Base-by-base conservation (phyloP, 768 basidiomycete species). In the Lyophyllum semitale region DNA sequence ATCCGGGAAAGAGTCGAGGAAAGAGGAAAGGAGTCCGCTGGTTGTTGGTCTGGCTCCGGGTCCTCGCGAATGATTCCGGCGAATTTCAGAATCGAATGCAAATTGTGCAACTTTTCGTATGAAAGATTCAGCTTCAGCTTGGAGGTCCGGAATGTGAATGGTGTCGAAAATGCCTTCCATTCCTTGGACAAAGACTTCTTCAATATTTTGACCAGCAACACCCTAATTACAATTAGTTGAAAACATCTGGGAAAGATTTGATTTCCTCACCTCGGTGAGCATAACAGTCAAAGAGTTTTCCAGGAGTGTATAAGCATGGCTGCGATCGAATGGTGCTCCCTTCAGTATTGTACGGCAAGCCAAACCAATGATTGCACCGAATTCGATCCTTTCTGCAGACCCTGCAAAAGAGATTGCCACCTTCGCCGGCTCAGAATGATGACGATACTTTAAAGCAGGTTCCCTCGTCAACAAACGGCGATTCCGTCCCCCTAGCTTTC, bases 401-500 rank as follows among this genome's bases (percentile, higher is more conserved):
- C 89, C 89, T 20, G 81, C 82, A 62, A 98, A 95, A 6, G 88
- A 87, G 37, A 98, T 73, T 0, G 81, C 70, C 42, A 92, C 73
- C 61, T 81, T 85, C 1, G 93, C 85, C 1, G 88, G 78, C 30
- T 91, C 84, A 0, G 87, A 85, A 59, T 85, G 81, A 45, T 87
- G 77, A 11, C 80, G 81, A 69, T 87, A 96, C 33, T 82, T 80
- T 48, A 99, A 73, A 20, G 82, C 69, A 0, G 92, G 89, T 46
- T 95, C 90, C 58, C 89, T 88, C 54, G 87, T 84, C 54, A 97
- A 75, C 55, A 98, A 78, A 37, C 91, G 84, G 25, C 97, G 81
- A 70, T 98, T 99, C 46, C 97, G 77, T 1, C 97, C 97, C 7
- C 97, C 97, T 4, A 99, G 76, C 72, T 98, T 99, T 40, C 97